These are phyloP conservation scores for Mycena rosella DNA, from an alignment of 768 basidiomycete species.

Conservation along the genomic window DNA sequence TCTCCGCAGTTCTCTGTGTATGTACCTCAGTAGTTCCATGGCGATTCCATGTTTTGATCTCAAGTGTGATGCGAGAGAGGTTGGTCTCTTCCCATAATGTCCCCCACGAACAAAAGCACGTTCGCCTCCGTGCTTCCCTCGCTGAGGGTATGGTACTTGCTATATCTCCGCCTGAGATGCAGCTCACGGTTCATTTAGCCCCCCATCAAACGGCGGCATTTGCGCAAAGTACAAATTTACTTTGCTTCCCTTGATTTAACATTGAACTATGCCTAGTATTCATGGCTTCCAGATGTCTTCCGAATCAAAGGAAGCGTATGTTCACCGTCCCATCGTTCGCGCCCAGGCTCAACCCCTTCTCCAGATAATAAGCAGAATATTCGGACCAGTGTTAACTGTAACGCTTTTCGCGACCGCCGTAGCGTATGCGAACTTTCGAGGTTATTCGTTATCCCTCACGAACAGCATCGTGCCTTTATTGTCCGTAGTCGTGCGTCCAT, in stretches of 20 bases:
- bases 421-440: slow-evolving; percentile 69
- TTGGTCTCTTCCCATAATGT: background rate
- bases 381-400: slow-evolving; percentile 88
- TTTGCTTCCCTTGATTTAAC: slow-evolving; percentile 8
- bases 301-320: slow-evolving; percentile 86
- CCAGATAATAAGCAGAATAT: slow-evolving; percentile 78
- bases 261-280: slow-evolving; percentile 63
- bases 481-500: slow-evolving; percentile 84
- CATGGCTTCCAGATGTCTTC: slow-evolving; percentile 91
- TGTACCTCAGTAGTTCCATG: background rate
- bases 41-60: slow-evolving; percentile 19
- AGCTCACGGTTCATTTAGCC: slow-evolving; percentile 40
- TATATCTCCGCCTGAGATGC: background rate
- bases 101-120: slow-evolving; percentile 29
- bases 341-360: background rate
- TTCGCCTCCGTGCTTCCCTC: slow-evolving; percentile 26
- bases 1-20: too few relatives aligned
- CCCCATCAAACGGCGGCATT: slow-evolving; percentile 62
- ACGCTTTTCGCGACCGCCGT: slow-evolving; percentile 78
- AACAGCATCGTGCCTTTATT: slow-evolving; percentile 91
- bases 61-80: background rate
- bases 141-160: slow-evolving; percentile 13
- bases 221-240: slow-evolving; percentile 60
- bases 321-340: slow-evolving; percentile 29
- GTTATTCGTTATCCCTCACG: slow-evolving; percentile 72